phyloP scores from a whole-genome alignment of 208 protist species.

The Wallacemonas sp. region DNA sequence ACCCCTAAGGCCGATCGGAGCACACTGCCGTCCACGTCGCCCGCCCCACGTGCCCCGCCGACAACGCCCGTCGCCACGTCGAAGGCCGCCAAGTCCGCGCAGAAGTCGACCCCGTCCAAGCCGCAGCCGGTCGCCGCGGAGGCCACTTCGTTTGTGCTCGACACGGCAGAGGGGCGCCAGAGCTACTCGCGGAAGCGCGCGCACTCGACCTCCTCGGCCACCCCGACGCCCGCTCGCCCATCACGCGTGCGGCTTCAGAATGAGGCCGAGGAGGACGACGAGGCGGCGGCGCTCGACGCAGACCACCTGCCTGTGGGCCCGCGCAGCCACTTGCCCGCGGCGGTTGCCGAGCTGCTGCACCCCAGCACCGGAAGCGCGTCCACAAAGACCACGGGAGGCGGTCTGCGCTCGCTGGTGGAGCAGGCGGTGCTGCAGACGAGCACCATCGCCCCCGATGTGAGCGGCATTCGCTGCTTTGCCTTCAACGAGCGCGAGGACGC shows the following conservation, averaged over 20 bases:
- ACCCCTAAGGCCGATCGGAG: conserved; percentile 1
- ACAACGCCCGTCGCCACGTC: background rate
- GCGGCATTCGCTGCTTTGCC: conserved; percentile 75
- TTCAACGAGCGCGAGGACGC: conserved; percentile 52
- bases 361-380: background rate
- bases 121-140: background rate
- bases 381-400: conserved; percentile 29
- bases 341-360: background rate
- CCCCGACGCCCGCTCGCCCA: background rate
- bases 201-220: background rate
- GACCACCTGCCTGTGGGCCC: too few relatives aligned
- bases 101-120: background rate
- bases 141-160: background rate
- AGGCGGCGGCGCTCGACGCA: background rate
- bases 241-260: conserved; percentile 4
- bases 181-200: background rate
- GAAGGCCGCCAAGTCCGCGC: background rate
- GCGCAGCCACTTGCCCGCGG: conserved; percentile 4
- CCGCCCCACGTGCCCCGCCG: conserved; percentile 7
- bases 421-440: conserved; percentile 54
- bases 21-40: background rate
- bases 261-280: conserved; percentile 9
- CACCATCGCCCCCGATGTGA: conserved; percentile 84
- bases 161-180: background rate
- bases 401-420: conserved; percentile 68